phyloP scores from a whole-genome alignment of 768 basidiomycete species.

The Neoboletus magnificus region DNA sequence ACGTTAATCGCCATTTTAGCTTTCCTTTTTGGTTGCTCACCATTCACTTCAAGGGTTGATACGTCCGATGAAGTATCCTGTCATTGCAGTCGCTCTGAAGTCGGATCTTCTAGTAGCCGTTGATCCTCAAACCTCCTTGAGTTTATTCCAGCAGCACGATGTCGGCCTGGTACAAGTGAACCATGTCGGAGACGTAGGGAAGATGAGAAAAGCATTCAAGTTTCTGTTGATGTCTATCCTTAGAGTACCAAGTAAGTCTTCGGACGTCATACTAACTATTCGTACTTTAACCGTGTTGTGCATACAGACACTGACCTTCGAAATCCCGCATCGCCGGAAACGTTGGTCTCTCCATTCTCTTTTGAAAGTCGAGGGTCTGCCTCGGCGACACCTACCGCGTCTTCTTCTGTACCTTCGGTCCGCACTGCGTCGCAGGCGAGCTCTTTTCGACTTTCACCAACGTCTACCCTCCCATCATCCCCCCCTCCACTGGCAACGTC shows the following conservation, averaged over 20 bases:
- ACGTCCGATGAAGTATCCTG: conserved; percentile 53
- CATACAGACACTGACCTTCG: conserved; percentile 43
- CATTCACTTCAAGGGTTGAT: conserved; percentile 47
- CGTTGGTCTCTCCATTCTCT: conserved; percentile 47
- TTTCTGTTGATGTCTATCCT: conserved; percentile 69
- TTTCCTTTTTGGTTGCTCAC: conserved; percentile 11
- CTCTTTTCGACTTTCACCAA: conserved; percentile 30
- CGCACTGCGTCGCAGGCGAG: conserved; percentile 30
- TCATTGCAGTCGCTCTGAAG: conserved; percentile 85
- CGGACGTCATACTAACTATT: neutral
- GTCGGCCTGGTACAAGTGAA: conserved; percentile 79
- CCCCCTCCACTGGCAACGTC: conserved; percentile 42
- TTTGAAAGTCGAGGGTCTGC: conserved; percentile 52
- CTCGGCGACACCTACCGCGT: conserved; percentile 51
- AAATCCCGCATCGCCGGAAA: conserved; percentile 72
- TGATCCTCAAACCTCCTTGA: conserved; percentile 51
- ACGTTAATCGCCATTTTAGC: conserved; percentile 32
- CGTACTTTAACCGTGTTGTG: conserved; percentile 18
- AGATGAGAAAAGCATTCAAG: conserved; percentile 71
- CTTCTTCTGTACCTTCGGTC: conserved; percentile 38
- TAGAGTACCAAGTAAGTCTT: conserved; percentile 40
- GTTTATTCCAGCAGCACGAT: conserved; percentile 57
- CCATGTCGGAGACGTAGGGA: conserved; percentile 52
- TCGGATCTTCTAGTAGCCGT: conserved; percentile 62
- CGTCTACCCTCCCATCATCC: conserved; percentile 34